Base-by-base conservation (phyloP, 2,329 filamentous ascomycete species). In the Phialophora macrospora region DNA sequence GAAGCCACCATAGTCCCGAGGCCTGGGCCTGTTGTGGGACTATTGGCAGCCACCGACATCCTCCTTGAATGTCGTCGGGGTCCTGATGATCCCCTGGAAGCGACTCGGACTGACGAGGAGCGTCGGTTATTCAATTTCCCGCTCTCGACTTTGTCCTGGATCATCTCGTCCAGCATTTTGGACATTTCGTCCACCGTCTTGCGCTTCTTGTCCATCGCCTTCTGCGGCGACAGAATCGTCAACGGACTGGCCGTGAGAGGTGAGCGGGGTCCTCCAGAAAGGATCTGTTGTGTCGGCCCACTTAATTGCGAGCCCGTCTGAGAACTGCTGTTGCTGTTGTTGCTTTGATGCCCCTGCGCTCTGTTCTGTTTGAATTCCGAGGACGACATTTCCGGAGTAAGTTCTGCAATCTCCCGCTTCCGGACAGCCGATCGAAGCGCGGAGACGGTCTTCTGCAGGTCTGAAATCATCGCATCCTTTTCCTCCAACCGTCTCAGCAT, bases 141-240 rank as follows among this genome's bases (percentile, higher is more conserved):
- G 60, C 83, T 87, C 72, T 95, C 91, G 60, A 96, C 90, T 64
- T 90, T 88, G 74, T 94, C 91, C 74, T 93, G 90, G 66, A 97
- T 95, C 94, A 98, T 97, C 79, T 97, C 92, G 73, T 98, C 94
- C 28, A 97, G 85, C 81, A 97, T 93, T 73, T 88, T 87, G 71
- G 91, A 96, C 88, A 97, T 93, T 78, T 97, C 93, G 72, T 97
- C 93, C 38, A 95, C 90, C 71, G 90, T 92, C 80, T 85, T 87
- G 12, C 82, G 82, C 57, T 85, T 84, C 69, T 83, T 85, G 60
- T 84, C 84, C 55, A 71, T 76, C 74, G 65, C 77, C 63, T 73
- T 77, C 28, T 70, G 70, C 12, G 75, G 73, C 12, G 74, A 75
- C 32, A 76, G 71, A 11, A 77, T 71, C n/a, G 74, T 72, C 46